Conservation (phyloP, 2,329 filamentous ascomycete genomes). For the Cercospora brassicicola region DNA sequence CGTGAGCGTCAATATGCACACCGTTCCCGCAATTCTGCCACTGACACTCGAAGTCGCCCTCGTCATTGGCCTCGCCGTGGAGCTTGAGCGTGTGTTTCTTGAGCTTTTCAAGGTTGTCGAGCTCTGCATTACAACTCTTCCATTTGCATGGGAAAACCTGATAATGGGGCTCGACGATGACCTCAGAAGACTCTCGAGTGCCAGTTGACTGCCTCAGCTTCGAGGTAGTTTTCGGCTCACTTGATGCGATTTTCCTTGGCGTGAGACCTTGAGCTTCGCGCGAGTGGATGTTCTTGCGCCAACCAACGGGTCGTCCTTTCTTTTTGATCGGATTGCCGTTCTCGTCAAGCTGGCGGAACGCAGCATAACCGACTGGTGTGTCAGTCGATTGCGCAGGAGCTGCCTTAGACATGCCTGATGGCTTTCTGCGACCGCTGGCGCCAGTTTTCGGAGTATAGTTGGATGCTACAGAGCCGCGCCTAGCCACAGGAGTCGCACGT, state of each 20-base stretch:
- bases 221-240: constrained; percentile 18
- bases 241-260: constrained; percentile 23
- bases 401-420: constrained; percentile 12
- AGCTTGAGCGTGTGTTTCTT: constrained; percentile 60
- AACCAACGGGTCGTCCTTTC: constrained; percentile 52
- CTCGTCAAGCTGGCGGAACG: constrained; percentile 42
- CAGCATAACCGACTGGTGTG: constrained; percentile 43
- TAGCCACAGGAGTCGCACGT: constrained; percentile 3
- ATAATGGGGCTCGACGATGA: constrained; percentile 37
- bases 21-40: constrained; percentile 47
- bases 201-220: constrained; percentile 23
- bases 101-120: constrained; percentile 63
- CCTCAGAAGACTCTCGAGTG: constrained; percentile 4
- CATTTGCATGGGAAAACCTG: constrained; percentile 60
- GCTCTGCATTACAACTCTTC: constrained; percentile 56
- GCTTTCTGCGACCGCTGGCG: neutral
- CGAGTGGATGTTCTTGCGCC: constrained; percentile 51
- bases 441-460: constrained; percentile 1
- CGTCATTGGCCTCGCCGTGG: constrained; percentile 46
- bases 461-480: constrained; percentile 7
- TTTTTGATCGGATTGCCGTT: constrained; percentile 42
- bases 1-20: constrained; percentile 27
- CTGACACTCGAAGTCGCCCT: constrained; percentile 46
- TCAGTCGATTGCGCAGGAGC: constrained; percentile 7
- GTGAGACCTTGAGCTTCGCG: constrained; percentile 36